Evolutionary conservation across 306 rosid genomes (phyloP), one percentile per base, ranked within the genome.

Genomic region (Ormosia semicastrata): DNA sequence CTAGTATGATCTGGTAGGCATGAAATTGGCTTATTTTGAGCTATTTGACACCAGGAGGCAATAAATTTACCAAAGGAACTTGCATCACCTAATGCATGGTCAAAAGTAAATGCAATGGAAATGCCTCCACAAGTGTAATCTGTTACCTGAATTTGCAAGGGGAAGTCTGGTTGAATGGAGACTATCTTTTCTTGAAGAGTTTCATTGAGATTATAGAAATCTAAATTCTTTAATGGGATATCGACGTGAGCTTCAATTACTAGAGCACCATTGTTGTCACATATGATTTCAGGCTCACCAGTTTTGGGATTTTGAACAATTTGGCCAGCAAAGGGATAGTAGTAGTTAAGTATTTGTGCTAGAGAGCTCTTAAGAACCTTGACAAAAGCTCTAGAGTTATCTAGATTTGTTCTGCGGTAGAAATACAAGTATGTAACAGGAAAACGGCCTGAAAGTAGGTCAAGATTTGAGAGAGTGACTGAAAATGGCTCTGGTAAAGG

Each of bases 31-130:
- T 90, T 90, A 12, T 74, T 85, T 50, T 47, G 85, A 14, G 97
- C 82, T 44, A 88, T 83, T 85, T 95, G 89, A 1, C 93, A 88
- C 97, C 98, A 95, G 1, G 95, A 78, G 40, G 88, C 59, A 37
- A 93, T 89, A 11, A 93, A 91, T 40, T 86, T 90, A n/a, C 94
- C 95, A 47, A 95, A 95, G 65, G 95, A 83, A 76, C 69, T 91
- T 12, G 94, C 94, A 83, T 95, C 98, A 17, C 97, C 98, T 32
- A 95, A 86, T 36, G 97, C 98, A 81, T 93, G 98, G 74, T 95
- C 97, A 75, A 95, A 95, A 30, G 95, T 90, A 78, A 91, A 90
- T n/a, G 97, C 86, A 32, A 93, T 54, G 7, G 95, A 93, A 59
- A 90, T 82, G 62, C 95, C 89, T 50, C 97, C 92, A 79, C 98